Evolutionary conservation across 768 basidiomycete genomes (phyloP), one percentile per base, ranked within the genome.

Genomic region (Crepidotus variabilis): DNA sequence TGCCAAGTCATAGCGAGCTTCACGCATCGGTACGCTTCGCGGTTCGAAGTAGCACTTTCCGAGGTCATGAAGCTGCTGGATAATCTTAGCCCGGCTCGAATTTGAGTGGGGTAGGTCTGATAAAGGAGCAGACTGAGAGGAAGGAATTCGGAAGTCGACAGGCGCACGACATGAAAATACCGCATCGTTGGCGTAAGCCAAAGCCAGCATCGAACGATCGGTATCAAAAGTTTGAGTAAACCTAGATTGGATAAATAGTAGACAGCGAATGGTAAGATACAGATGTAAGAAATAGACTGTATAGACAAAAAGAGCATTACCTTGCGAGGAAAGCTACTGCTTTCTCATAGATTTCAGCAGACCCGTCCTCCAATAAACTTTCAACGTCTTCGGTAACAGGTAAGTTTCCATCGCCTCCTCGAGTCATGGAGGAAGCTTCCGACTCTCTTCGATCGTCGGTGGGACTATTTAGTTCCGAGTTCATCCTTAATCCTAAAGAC

Each of bases 161-260:
- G 4, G 39, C 14, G 22, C 52, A 36, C 64, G 62, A 45, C 61
- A 66, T 16, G 71, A 69, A 51, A 73, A 66, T 9, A 65, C 45
- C 1, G 72, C 69, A 23, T 68, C 53, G 16, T 63, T 60, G 2
- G 69, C 60, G 45, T 72, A 73, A 13, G 69, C 70, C 47, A 35
- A 53, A 32, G 46, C 49, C 22, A 73, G 65, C 20, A 54, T 58
- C 2, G 61, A 54, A 0, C 65, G 61, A 49, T 69, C 63, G 33
- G 59, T 43, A 52, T 72, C 71, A 52, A 73, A 72, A 0, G 62
- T 34, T 35, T 52, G 36, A 32, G 69, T 61, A 50, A 67, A 72
- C 50, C 60, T 65, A 36, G 2, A 11, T 54, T 18, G 28, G 34
- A 58, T 32, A 28, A 23, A 51, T 56, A 28, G 28, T 35, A 50